Evolutionary conservation across 2,329 filamentous ascomycete species (phyloP).

Genomic region (Meredithiella fracta): DNA sequence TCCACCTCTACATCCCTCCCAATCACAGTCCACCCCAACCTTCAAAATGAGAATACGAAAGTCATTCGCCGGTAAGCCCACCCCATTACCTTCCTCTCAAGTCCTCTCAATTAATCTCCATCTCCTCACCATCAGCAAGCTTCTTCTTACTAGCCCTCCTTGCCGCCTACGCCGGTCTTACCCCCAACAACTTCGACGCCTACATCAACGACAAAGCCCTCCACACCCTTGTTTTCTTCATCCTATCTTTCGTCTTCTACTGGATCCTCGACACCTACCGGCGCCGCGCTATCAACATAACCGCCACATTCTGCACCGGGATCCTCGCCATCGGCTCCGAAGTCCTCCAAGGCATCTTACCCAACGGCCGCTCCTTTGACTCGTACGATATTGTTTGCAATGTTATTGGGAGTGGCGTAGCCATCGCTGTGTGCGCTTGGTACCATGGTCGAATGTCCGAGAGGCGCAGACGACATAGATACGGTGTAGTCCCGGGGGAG

Average conservation of each 20-base stretch:
- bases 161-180: conserved; percentile 66
- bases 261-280: conserved; percentile 90
- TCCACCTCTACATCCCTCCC: too few relatives aligned
- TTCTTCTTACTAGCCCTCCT: conserved; percentile 57
- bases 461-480: conserved; percentile 56
- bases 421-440: conserved; percentile 62
- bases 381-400: conserved; percentile 79
- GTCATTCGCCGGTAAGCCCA: conserved; percentile 62
- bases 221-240: conserved; percentile 77
- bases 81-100: conserved; percentile 13
- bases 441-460: conserved; percentile 96
- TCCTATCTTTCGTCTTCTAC: conserved; percentile 79
- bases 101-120: not conserved
- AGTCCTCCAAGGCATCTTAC: conserved; percentile 58
- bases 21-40: not conserved
- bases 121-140: conserved; percentile 32
- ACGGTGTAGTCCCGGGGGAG: conserved; percentile 49
- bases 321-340: conserved; percentile 57
- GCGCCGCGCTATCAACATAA: conserved; percentile 69
- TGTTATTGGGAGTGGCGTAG: conserved; percentile 57
- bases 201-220: conserved; percentile 77
- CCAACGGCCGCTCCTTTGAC: conserved; percentile 56
- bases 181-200: conserved; percentile 37
- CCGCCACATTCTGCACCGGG: conserved; percentile 62
- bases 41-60: conserved; percentile 66